Evolutionary conservation across 2,329 filamentous ascomycete genomes (phyloP), one percentile per base, ranked within the genome.

Genomic region (Graphiopsis chlorocephala): DNA sequence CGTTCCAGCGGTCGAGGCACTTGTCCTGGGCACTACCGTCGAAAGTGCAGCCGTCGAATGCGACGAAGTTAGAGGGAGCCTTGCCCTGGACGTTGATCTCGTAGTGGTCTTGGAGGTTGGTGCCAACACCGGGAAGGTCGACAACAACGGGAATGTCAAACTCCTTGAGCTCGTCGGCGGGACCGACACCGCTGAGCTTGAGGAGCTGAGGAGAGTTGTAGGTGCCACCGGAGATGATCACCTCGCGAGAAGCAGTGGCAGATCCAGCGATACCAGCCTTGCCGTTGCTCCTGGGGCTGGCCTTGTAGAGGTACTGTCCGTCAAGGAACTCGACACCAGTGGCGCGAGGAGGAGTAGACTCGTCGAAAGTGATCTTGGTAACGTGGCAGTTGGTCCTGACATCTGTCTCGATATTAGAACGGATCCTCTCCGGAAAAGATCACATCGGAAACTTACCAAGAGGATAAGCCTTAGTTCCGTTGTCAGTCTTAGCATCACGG

Each of bases 141-240:
- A 82, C 79, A 14, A 88, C 68, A 1, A 84, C 76, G 1, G 79
- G 71, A 67, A 89, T 88, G 20, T 78, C 75, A 69, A 84, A 81
- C 63, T 80, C 78, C 23, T 78, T 66, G 3, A 90, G 80, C 69
- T 86, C 82, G 0, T 77, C 72, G 14, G 75, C 71, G 0, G 86
- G 85, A 0, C 87, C 87, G 33, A 90, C 81, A 26, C 88, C 88
- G 58, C 81, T 85, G 2, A 89, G 82, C 77, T 88, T 86, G 14
- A 90, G 83, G 2, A 90, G 76, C 73, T 90, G 87, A 7, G 87
- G 86, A 1, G 84, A 83, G 76, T 89, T 87, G 75, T 85, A 89
- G 1, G 85, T 82, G 20, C 87, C 87, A 7, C 73, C 81, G 10
- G 79, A 75, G 45, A 83, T 66, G 66, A 83, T 81, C 38, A 83